Evolutionary conservation across 495 filamentous ascomycete species (phyloP), one percentile per base, ranked within the genome.

Genomic region (Lasiosphaeria hispida): DNA sequence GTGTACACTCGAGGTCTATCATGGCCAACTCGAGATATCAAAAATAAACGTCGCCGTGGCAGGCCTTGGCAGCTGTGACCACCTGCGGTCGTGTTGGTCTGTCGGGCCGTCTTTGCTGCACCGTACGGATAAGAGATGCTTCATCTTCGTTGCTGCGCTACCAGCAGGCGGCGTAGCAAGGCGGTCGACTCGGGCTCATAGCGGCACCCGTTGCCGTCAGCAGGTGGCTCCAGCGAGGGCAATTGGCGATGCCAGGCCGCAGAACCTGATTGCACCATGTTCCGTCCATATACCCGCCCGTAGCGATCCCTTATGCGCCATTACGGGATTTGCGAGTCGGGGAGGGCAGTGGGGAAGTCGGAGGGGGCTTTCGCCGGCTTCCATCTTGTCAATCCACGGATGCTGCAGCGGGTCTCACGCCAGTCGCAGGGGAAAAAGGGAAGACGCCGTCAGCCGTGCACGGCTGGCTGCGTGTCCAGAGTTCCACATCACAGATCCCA

Each of bases 401-500:
- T 43, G 18, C 40, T 43, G 36, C 53, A 48, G 51, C 17, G 36
- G n/a, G 56, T 45, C 57, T 36, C 19, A 37, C 39, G 61, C 39
- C 51, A 47, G n/a, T 60, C 18, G 17, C 34, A 33, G 43, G 36
- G 45, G 45, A 14, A 48, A 33, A 15, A 14, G n/a, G 33, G 23
- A 14, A 37, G 7, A 34, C 2, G n/a, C 44, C 30, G 10, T 52
- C 45, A 33, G 45, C 53, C 53, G 41, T 56, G 56, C 52, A 61
- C 30, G 45, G 34, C 17, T 45, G 53, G 42, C 53, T 55, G 53
- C 42, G 23, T 35, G n/a, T 50, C 18, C 47, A 33, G 44, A 58
- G 44, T 56, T 59, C 62, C 62, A 65, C 62, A 59, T 44, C 48
- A 57, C 17, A 58, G 54, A 66, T 70, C 63, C 70, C 68, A 67